phyloP scores from a whole-genome alignment of 495 filamentous ascomycete species.

The Penicillium argentinense region DNA sequence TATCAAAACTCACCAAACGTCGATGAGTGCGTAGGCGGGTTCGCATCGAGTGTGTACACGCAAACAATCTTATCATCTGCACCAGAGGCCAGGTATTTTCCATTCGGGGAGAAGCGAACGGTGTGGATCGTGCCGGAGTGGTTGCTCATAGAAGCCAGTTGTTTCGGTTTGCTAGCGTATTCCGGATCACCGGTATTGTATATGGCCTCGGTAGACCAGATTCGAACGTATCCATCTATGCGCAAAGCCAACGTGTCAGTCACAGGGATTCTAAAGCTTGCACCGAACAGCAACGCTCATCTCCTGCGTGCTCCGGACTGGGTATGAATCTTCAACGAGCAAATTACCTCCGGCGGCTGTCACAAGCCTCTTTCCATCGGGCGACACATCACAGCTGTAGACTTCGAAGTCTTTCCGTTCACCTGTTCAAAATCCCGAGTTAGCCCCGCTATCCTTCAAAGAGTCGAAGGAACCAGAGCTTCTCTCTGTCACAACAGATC shows the following conservation, averaged over 20 bases:
- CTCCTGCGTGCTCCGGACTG: too few species aligned
- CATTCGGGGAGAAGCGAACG: conserved; percentile 91
- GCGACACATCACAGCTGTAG: conserved; percentile 95
- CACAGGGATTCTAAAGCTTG: not conserved
- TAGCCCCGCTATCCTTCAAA: too few species aligned
- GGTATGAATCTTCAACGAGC: too few species aligned
- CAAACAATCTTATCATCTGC: conserved; percentile 99
- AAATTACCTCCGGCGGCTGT: conserved; percentile 91
- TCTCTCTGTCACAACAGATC: too few species aligned
- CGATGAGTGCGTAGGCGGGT: conserved; percentile 67
- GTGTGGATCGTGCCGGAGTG: conserved; percentile 97
- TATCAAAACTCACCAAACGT: conserved; percentile 66
- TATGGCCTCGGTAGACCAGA: conserved; percentile 96
- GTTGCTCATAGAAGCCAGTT: conserved; percentile 96
- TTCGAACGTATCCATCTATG: conserved; percentile 89
- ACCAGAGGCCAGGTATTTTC: conserved; percentile 89
- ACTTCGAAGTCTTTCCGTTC: conserved; percentile 97
- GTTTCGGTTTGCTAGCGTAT: conserved; percentile 74
- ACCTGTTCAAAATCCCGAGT: conserved; percentile 44
- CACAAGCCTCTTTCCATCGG: conserved; percentile 85
- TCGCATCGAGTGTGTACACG: conserved; percentile 86
- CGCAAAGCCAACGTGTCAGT: conserved; percentile 15
- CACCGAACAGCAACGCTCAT: not conserved
- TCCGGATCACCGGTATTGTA: conserved; percentile 68
- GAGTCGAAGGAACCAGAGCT: too few species aligned